Evolutionary conservation across 345 rosid species (phyloP).

Genomic region (Laguncularia racemosa): DNA sequence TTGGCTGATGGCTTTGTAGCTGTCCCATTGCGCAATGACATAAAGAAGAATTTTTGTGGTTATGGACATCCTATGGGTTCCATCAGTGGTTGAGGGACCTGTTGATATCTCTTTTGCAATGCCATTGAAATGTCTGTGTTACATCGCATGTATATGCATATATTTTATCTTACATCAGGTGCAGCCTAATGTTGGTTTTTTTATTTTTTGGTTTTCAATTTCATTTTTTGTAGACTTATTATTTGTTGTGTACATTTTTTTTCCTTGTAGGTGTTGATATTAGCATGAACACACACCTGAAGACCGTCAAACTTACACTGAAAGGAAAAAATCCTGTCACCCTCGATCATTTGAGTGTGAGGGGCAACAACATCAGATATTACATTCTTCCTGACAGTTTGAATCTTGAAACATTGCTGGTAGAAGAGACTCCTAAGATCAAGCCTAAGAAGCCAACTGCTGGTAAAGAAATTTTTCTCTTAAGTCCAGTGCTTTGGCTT

Average conservation of each 20-base stretch:
- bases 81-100: no score
- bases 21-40: no score
- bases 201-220: no score
- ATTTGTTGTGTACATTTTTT: neutral
- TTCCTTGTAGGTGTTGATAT: constrained; percentile 75
- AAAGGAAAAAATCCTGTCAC: constrained; percentile 92
- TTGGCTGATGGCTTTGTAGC: no score
- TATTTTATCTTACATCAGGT: no score
- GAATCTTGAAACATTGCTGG: constrained; percentile 93
- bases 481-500: neutral
- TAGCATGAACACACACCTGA: constrained; percentile 98
- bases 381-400: constrained; percentile 98
- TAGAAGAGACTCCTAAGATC: constrained; percentile 91
- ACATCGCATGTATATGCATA: no score
- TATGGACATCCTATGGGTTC: no score
- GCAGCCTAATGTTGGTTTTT: no score
- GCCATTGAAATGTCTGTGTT: no score
- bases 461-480: constrained; percentile 28
- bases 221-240: no score
- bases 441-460: constrained; percentile 96
- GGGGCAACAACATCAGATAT: constrained; percentile 94
- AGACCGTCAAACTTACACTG: constrained; percentile 79
- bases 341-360: constrained; percentile 83
- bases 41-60: no score
- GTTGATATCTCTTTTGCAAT: no score